Conservation (phyloP, 2,329 filamentous ascomycete species). For the Scolecobasidium constrictum region DNA sequence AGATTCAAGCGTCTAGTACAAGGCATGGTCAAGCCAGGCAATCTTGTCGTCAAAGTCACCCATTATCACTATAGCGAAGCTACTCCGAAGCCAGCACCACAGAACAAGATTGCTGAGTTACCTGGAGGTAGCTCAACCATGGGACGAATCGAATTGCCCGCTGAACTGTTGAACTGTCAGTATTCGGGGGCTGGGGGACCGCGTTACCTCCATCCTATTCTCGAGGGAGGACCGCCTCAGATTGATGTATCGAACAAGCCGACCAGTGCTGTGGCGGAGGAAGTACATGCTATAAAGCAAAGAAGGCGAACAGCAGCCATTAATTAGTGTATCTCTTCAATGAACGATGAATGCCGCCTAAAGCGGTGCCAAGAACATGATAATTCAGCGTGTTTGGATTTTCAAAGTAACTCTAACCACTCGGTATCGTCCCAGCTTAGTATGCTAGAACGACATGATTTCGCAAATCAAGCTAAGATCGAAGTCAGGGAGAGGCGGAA, state of each 20-base stretch:
- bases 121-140: conserved; percentile 5
- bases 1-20: conserved; percentile 5
- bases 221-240: conserved; percentile 1
- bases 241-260: conserved; percentile 5
- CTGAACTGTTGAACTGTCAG: conserved; percentile 1
- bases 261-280: neutral
- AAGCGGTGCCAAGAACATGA: too few relatives aligned
- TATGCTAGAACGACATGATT: too few relatives aligned
- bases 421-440: too few relatives aligned
- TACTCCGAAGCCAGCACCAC: neutral
- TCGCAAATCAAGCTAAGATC: too few relatives aligned
- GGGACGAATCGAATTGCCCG: conserved; percentile 3
- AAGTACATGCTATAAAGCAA: neutral
- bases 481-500: too few relatives aligned
- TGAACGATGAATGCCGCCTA: too few relatives aligned
- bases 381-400: too few relatives aligned
- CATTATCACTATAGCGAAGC: conserved; percentile 6
- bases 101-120: conserved; percentile 2
- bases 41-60: conserved; percentile 5
- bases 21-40: conserved; percentile 1
- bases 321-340: too few relatives aligned
- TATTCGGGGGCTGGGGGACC: conserved; percentile 1
- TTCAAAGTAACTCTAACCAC: too few relatives aligned
- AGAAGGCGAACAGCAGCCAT: conserved; percentile 2
- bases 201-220: conserved; percentile 3